phyloP scores from a whole-genome alignment of 441 rosid genomes.

The Raphanus hybrid region DNA sequence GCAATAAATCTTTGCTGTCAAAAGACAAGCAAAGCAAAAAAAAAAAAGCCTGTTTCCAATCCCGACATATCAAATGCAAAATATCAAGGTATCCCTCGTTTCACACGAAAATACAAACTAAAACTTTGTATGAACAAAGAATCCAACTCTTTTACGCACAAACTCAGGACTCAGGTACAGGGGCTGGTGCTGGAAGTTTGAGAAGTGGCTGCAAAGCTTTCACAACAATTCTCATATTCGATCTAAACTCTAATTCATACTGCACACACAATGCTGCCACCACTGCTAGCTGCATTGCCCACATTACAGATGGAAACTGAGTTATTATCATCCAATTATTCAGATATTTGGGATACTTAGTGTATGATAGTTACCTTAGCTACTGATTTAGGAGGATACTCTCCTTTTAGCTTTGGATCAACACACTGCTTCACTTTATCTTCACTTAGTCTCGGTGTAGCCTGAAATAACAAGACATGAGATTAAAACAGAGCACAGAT shows the following conservation, averaged over 20 bases:
- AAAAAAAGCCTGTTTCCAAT: neutral
- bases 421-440: conserved; percentile 98
- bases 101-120: conserved; percentile 23
- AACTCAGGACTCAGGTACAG: conserved; percentile 48
- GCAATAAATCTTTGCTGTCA: neutral
- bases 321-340: neutral
- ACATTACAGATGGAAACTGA: neutral
- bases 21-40: too few relatives aligned
- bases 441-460: conserved; percentile 96
- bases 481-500: neutral
- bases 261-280: conserved; percentile 8
- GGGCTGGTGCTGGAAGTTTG: conserved; percentile 53
- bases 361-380: conserved; percentile 65
- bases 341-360: neutral
- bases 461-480: conserved; percentile 48
- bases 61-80: conserved; percentile 13
- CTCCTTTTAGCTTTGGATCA: conserved; percentile 95
- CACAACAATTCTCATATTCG: conserved; percentile 79
- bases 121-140: conserved; percentile 26
- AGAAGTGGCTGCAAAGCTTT: conserved; percentile 77
- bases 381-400: conserved; percentile 92
- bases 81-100: neutral
- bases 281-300: too few relatives aligned
- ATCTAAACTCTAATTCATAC: conserved; percentile 77
- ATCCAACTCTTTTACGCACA: conserved; percentile 16